Evolutionary conservation across 2,329 filamentous ascomycete species (phyloP).

Genomic region (Helotiales sp.): DNA sequence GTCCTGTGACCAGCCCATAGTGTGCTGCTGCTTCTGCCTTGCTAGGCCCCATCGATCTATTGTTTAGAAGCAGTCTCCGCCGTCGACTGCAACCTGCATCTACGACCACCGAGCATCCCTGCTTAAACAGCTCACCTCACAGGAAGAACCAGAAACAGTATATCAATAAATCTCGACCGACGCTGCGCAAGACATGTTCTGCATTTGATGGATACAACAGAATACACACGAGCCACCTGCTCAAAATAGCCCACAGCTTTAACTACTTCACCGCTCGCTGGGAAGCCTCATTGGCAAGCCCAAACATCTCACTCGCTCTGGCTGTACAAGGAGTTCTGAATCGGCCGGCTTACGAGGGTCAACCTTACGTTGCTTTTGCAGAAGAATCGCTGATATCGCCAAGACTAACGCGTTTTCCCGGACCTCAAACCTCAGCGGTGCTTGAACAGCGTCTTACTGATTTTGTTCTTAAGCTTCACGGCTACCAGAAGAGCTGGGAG

Average conservation of each 20-base stretch:
- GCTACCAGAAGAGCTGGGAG: constrained; percentile 38
- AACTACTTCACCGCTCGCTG: constrained; percentile 26
- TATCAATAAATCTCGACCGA: constrained; percentile 16
- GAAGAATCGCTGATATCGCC: constrained; percentile 33
- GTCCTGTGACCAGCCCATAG: constrained; percentile 29
- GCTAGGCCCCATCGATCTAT: constrained; percentile 10
- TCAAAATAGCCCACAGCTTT: constrained; percentile 27
- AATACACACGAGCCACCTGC: constrained; percentile 18
- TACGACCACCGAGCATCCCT: constrained; percentile 25
- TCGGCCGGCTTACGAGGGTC: constrained; percentile 37
- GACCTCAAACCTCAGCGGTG: constrained; percentile 30
- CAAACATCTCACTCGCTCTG: constrained; percentile 37
- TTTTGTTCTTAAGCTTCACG: constrained; percentile 36
- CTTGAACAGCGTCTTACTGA: constrained; percentile 33
- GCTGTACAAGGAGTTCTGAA: constrained; percentile 40
- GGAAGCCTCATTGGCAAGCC: constrained; percentile 31
- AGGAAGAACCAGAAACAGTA: constrained; percentile 27
- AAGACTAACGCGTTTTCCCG: constrained; percentile 30
- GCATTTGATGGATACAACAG: constrained; percentile 20
- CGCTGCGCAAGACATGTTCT: constrained; percentile 26
- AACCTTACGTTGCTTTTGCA: constrained; percentile 33
- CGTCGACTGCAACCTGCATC: constrained; percentile 16
- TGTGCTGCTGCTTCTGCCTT: constrained; percentile 21
- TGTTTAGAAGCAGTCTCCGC: constrained; percentile 13
- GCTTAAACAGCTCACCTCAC: constrained; percentile 30